Evolutionary conservation across 768 basidiomycete genomes (phyloP), one percentile per base, ranked within the genome.

Genomic region (Hygrophoropsis aurantiaca): DNA sequence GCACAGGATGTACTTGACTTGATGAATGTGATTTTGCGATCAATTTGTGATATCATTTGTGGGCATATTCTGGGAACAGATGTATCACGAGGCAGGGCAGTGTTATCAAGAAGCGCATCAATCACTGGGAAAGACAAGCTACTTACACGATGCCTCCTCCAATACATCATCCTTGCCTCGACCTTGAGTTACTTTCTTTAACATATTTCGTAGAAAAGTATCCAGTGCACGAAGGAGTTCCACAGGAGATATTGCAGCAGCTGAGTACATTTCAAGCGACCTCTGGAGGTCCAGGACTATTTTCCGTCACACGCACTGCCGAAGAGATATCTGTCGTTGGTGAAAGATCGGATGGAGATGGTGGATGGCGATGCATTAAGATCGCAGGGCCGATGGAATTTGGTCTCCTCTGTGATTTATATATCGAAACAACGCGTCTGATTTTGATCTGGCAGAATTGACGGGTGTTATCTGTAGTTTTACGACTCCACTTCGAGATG

Each of bases 331-430:
- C 84, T 2, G 55, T 86, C 43, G 78, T 81, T n/a, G 74, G 75
- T 13, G 68, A 78, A 57, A 65, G 67, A 11, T 55, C 68, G 11
- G 64, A 51, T 43, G 66, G 74, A 33, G 61, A 70, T 24, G 70
- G 72, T 19, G 67, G 68, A 1, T 84, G 82, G 82, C 71, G 63
- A 54, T 79, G 79, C 56, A 79, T 85, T 50, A 80, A 79, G 61
- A 80, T 87, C 33, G 71, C 68, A 27, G 85, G 84, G 3, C 82
- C 82, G 3, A 81, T 86, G 81, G 79, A 82, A 52, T 84, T 85
- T 51, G 72, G 83, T 81, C 40, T 47, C 55, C 48, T 46, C 39
- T 19, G 21, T 47, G 11, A 24, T 44, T 46, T 1, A 18, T 38
- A 4, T 34, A n/a, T 18, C 25, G 5, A 40, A 19, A 19, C 19